These are phyloP conservation scores for Exserohilum turcica DNA, from an alignment of 2,329 filamentous ascomycete genomes.

Conservation along the genomic window DNA sequence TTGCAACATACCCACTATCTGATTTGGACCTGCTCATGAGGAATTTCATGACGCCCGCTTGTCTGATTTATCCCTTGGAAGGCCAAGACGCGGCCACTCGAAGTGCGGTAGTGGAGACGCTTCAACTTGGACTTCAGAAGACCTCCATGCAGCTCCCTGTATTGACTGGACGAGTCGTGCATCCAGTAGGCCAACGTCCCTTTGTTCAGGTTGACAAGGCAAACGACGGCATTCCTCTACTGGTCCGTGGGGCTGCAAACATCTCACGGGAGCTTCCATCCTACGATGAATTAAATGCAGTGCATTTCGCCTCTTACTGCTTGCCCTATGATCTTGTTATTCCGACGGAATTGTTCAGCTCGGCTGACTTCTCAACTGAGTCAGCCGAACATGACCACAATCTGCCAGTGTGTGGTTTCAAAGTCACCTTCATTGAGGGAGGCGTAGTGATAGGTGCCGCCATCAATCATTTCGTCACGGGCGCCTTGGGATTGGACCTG, in stretches of 20 bases:
- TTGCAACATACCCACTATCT: not conserved
- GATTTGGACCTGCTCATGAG: constrained; percentile 3
- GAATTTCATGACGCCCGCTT: constrained; percentile 1
- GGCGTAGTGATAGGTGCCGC: constrained; percentile 2
- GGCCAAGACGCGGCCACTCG: constrained; percentile 2
- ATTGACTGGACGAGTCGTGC: constrained; percentile 4
- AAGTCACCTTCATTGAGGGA: constrained; percentile 3
- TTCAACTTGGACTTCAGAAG: constrained; percentile 3
- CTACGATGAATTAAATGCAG: constrained; percentile 3
- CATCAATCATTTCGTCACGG: constrained; percentile 4
- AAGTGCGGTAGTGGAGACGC: constrained; percentile 2
- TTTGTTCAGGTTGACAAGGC: constrained; percentile 3
- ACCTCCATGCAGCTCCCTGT: constrained; percentile 4
- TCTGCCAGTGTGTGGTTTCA: constrained; percentile 4
- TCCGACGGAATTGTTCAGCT: constrained; percentile 3
- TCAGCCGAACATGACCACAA: constrained; percentile 1
- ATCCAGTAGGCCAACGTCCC: constrained; percentile 1
- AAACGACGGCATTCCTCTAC: constrained; percentile 3
- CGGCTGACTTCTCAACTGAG: not conserved
- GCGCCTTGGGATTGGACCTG: constrained; percentile 2
- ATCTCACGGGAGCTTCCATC: constrained; percentile 3
- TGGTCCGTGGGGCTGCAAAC: constrained; percentile 1
- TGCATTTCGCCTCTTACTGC: constrained; percentile 3
- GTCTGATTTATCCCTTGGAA: constrained; percentile 4
- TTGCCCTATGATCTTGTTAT: constrained; percentile 1